A percentile compares a stretch with the other conserved stretches of the same genome.
phyloP scores from a whole-genome alignment of 2,329 filamentous ascomycete genomes.

The Diaporthe destruens region DNA sequence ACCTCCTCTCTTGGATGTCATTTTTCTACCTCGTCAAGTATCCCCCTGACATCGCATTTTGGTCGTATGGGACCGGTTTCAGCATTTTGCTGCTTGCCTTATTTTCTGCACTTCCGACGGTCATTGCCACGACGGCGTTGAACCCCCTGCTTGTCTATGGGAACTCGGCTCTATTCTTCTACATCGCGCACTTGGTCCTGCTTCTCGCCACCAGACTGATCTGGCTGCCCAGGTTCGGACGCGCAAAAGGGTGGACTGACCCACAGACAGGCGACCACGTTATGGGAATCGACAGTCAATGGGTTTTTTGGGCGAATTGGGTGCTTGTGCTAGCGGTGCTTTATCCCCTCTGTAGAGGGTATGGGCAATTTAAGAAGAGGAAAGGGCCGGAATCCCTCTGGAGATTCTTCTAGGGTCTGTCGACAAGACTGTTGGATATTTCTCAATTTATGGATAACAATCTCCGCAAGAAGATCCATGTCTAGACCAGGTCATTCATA shows the following conservation, averaged over 20 bases:
- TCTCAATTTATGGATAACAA: background rate
- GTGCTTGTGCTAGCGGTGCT: conserved; percentile 51
- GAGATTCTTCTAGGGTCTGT: conserved; percentile 54
- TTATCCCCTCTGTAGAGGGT: conserved; percentile 58
- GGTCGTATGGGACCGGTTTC: conserved; percentile 55
- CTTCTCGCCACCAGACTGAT: conserved; percentile 48
- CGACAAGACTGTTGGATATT: too few relatives aligned
- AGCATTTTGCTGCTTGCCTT: conserved; percentile 56
- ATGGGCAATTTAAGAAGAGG: conserved; percentile 57
- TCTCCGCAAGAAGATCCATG: background rate
- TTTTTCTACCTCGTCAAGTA: conserved; percentile 64
- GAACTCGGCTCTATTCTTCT: conserved; percentile 62
- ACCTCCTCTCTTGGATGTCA: conserved; percentile 55
- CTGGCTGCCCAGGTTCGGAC: conserved; percentile 51
- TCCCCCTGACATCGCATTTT: conserved; percentile 61
- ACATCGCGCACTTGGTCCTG: conserved; percentile 55
- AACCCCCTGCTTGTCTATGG: conserved; percentile 57
- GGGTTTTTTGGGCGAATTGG: conserved; percentile 55
- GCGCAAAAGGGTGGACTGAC: conserved; percentile 48
- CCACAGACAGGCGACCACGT: conserved; percentile 46
- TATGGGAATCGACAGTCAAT: conserved; percentile 54
- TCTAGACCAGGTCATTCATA: background rate
- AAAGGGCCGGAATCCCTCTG: conserved; percentile 59
- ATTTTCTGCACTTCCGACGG: conserved; percentile 52
- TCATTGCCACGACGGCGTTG: conserved; percentile 47